Percentiles rank a stretch among this genome's conserved stretches.
phyloP scores from a whole-genome alignment of 257 asterid genomes.

The Datura wrightii region DNA sequence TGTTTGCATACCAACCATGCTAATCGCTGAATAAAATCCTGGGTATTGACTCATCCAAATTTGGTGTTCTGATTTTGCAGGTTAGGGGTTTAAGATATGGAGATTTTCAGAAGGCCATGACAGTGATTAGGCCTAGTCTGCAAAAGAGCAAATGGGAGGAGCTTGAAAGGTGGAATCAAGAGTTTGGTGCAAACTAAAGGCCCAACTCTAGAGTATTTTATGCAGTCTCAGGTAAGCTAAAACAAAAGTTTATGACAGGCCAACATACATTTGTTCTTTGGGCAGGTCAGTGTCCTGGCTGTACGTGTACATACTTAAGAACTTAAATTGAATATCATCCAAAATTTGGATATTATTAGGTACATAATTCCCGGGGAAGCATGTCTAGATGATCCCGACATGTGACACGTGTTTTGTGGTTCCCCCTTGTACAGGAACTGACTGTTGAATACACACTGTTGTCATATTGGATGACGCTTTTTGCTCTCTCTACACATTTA shows the following conservation, averaged over 20 bases:
- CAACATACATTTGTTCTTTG: neutral
- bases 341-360: neutral
- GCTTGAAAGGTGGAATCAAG: constrained; percentile 86
- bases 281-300: neutral
- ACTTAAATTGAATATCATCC: neutral
- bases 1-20: neutral
- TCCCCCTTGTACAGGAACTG: neutral
- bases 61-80: constrained; percentile 47
- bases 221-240: constrained; percentile 9
- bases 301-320: neutral
- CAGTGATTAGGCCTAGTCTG: constrained; percentile 82
- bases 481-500: neutral
- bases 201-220: neutral
- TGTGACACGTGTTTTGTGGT: neutral
- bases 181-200: constrained; percentile 77
- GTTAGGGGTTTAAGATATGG: constrained; percentile 72
- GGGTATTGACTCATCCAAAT: neutral
- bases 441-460: neutral
- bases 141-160: constrained; percentile 93
- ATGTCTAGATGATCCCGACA: neutral
- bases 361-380: neutral
- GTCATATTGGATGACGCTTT: neutral
- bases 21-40: neutral
- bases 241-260: neutral
- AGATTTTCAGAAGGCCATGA: constrained; percentile 86